A percentile compares a stretch with the other conserved stretches of the same genome.
phyloP scores from a whole-genome alignment of 345 rosid genomes.

The Dovyalis caffra region DNA sequence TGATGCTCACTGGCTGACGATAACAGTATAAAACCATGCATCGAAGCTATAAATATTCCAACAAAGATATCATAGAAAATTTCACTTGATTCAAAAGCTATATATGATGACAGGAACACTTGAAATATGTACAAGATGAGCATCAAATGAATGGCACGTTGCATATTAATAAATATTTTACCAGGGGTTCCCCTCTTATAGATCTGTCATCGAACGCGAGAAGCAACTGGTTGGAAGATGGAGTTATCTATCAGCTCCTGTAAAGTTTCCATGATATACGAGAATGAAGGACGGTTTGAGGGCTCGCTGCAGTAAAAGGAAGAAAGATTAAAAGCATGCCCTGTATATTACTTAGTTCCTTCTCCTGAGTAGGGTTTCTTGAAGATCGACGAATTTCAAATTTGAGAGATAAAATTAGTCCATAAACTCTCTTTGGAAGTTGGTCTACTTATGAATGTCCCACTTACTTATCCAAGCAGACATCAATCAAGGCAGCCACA shows the following conservation, averaged over 20 bases:
- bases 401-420: neutral
- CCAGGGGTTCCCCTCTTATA: neutral
- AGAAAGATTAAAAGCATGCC: neutral
- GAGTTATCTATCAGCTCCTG: conserved; percentile 1
- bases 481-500: conserved; percentile 23
- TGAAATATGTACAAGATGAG: conserved; percentile 4
- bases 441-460: neutral
- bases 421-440: neutral
- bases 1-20: too few species aligned
- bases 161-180: conserved; percentile 6
- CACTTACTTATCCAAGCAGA: conserved; percentile 27
- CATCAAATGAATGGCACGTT: neutral
- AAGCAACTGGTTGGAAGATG: conserved; percentile 2
- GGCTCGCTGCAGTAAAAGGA: conserved; percentile 17
- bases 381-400: neutral
- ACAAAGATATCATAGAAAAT: neutral
- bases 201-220: conserved; percentile 1
- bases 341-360: neutral
- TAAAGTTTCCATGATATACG: conserved; percentile 14
- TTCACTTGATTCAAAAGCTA: neutral
- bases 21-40: neutral
- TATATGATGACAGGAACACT: conserved; percentile 1
- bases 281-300: conserved; percentile 21
- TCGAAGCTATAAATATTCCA: neutral
- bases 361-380: neutral